Base-by-base conservation (phyloP, 345 rosid species). In the Brassica juncea region DNA sequence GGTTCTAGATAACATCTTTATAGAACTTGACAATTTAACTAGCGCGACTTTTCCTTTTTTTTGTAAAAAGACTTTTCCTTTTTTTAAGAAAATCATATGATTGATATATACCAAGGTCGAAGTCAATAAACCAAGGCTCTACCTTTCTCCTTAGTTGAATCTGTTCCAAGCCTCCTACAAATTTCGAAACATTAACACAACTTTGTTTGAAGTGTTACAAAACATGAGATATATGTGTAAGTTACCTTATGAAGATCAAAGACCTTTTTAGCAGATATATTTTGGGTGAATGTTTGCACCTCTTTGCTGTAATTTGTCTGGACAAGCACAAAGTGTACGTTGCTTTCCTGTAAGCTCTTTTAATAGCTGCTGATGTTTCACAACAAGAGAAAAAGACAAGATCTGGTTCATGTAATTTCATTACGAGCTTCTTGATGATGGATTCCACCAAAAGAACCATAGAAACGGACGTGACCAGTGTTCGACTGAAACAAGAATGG, bases 181-280 rank as follows among this genome's bases (percentile, higher is more conserved):
- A 76, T 73, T 76, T 31, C 63, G 34, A 54, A 4, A 57, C 3
- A 27, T 47, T 35, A 28, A 66, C 66, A 77, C 39, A 47, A 8
- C 49, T 76, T 6, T 54, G 25, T 28, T 66, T 66, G n/a, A 69
- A 32, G 7, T 54, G 12, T 59, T 35, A 54, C 25, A 54, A 16
- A 54, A 16, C 7, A 75, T 23, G 66, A 57, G 32, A 6, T 66
- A 25, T 12, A 21, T 54, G 28, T 25, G 70, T 6, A 9, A 12
- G 54, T 65, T 35, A 94, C 97, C 97, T 94, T 94, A n/a, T 91
- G 89, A 82, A 92, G 97, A 89, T 94, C 99, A 28, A 94, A 92
- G 74, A 92, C 96, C 86, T 90, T 95, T 95, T 84, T 93, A 97
- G 0, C 93, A 95, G 27, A 93, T 81, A 81, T 91, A 93, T 78